Conservation (phyloP, 2,329 filamentous ascomycete genomes). For the Emergomyces africanus region DNA sequence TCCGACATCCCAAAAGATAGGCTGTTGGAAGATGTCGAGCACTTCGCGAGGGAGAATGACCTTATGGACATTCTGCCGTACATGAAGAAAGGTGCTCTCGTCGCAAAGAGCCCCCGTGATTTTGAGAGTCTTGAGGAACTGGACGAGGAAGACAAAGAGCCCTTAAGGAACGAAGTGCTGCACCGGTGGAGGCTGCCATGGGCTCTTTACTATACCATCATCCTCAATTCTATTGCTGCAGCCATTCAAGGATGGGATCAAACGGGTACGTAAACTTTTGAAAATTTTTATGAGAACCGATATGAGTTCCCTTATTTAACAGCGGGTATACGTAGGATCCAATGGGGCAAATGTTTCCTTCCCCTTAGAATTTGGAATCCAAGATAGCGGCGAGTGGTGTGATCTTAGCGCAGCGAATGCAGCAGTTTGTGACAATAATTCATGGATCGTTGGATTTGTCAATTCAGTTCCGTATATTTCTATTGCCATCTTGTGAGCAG, state of each 20-base stretch:
- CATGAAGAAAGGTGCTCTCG: constrained; percentile 45
- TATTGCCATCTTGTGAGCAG: constrained; percentile 34
- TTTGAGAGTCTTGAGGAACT: constrained; percentile 53
- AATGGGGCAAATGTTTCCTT: constrained; percentile 43
- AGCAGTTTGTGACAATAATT: constrained; percentile 27
- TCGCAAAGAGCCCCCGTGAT: constrained; percentile 55
- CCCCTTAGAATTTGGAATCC: constrained; percentile 36
- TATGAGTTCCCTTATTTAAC: neutral
- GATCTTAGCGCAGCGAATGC: constrained; percentile 3
- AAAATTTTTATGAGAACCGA: neutral
- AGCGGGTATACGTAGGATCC: constrained; percentile 19
- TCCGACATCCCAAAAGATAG: constrained; percentile 19
- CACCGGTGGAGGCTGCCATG: constrained; percentile 37
- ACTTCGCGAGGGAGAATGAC: constrained; percentile 42
- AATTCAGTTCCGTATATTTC: constrained; percentile 44
- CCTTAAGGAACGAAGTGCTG: constrained; percentile 32
- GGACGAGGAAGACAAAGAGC: constrained; percentile 34
- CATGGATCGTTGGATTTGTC: constrained; percentile 49
- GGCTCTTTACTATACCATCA: constrained; percentile 37
- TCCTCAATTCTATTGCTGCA: constrained; percentile 41
- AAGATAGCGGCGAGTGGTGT: constrained; percentile 24
- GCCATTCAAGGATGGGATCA: constrained; percentile 44
- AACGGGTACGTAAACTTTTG: constrained; percentile 21
- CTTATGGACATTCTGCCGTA: constrained; percentile 43
- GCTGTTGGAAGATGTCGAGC: constrained; percentile 19